phyloP scores from a whole-genome alignment of 345 rosid genomes.

The Eucalyptus erythrocorys region DNA sequence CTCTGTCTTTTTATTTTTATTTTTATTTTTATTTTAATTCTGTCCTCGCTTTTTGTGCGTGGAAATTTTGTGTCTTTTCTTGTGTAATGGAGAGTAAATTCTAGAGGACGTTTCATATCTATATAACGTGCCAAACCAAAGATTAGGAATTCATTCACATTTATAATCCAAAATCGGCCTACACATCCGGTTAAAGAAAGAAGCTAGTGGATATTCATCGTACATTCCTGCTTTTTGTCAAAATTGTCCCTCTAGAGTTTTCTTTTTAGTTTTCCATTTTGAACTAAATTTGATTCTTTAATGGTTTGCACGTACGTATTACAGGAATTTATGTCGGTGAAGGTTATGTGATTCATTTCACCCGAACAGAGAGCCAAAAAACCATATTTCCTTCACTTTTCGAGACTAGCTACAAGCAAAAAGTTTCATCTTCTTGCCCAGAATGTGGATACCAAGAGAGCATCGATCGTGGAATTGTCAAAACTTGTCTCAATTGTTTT shows the following conservation, averaged over 20 bases:
- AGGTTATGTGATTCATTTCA: background rate
- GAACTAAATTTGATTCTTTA: background rate
- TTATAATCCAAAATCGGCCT: too few relatives aligned
- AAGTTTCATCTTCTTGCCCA: background rate
- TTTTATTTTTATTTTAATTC: too few relatives aligned
- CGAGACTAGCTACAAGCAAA: background rate
- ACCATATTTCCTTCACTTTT: background rate
- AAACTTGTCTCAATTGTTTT: background rate
- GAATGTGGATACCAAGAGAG: too few relatives aligned
- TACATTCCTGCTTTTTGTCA: too few relatives aligned
- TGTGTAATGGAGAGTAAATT: background rate
- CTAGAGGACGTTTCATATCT: background rate
- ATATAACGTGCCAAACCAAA: background rate
- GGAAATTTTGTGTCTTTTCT: background rate
- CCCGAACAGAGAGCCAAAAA: background rate
- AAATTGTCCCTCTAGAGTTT: too few relatives aligned
- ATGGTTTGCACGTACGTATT: background rate
- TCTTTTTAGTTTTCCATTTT: background rate
- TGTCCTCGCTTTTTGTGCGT: background rate
- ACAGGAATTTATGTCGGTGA: background rate
- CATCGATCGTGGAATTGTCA: too few relatives aligned
- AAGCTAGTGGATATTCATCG: too few relatives aligned
- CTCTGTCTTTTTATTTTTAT: too few relatives aligned
- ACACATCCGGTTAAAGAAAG: too few relatives aligned
- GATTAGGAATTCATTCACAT: background rate